These are phyloP conservation scores for Kondoa malvinella DNA, from an alignment of 768 basidiomycete species.

Conservation along the genomic window DNA sequence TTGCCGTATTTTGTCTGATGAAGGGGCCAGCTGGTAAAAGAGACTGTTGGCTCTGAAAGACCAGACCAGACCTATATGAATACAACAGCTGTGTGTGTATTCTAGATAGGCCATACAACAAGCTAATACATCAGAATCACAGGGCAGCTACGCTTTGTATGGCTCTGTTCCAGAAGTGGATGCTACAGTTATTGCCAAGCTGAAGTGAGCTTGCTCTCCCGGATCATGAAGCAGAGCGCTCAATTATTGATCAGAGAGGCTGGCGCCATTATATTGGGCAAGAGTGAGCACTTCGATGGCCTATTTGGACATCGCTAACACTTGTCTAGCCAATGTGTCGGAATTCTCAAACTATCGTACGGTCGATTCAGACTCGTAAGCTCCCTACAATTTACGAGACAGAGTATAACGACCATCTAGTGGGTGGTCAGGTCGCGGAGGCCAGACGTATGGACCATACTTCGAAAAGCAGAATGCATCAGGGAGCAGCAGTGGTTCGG, in stretches of 20 bases:
- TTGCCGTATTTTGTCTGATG: neutral
- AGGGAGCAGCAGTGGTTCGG: neutral
- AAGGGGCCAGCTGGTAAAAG: neutral
- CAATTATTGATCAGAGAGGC: neutral
- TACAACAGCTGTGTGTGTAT: constrained; percentile 23
- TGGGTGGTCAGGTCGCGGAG: neutral
- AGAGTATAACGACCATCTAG: neutral
- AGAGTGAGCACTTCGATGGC: neutral
- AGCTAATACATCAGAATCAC: neutral
- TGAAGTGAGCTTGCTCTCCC: neutral
- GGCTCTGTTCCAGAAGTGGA: constrained; percentile 1
- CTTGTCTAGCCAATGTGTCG: neutral
- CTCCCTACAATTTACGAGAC: neutral
- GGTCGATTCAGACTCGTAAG: neutral
- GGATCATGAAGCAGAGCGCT: neutral
- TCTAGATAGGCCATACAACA: neutral
- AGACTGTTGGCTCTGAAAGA: neutral
- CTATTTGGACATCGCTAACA: neutral
- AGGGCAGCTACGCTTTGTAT: neutral
- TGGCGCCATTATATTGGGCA: constrained; percentile 18
- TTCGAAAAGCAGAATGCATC: neutral
- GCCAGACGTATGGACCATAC: neutral
- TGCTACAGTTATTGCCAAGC: constrained; percentile 10
- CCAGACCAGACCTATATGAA: constrained; percentile 13
- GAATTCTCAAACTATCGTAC: neutral